Conservation (phyloP, 495 filamentous ascomycete genomes). For the Penicillium paradoxum region DNA sequence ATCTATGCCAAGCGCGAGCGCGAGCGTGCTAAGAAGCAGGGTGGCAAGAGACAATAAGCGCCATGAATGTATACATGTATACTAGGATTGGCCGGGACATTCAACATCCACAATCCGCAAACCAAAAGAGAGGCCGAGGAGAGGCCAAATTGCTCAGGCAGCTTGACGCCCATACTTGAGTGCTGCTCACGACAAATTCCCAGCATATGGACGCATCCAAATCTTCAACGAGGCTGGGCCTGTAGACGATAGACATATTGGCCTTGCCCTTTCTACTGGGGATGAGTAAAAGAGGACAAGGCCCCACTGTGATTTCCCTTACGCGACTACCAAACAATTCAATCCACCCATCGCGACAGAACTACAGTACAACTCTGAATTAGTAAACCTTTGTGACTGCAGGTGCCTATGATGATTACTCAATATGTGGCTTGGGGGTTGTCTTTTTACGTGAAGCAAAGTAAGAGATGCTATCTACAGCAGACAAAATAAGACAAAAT, state of each 20-base stretch:
- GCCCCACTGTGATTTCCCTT: constrained; percentile 15
- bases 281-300: background rate
- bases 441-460: background rate
- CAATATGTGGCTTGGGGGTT: no score
- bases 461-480: background rate
- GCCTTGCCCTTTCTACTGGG: constrained; percentile 4
- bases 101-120: constrained; percentile 35
- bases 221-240: constrained; percentile 31
- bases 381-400: background rate
- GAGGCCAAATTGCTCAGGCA: constrained; percentile 2
- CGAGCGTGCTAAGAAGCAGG: constrained; percentile 40
- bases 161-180: background rate
- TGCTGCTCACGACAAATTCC: constrained; percentile 2
- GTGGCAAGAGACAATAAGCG: constrained; percentile 38
- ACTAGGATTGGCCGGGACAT: constrained; percentile 23
- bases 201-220: constrained; percentile 19
- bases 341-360: constrained; percentile 23
- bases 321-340: constrained; percentile 20
- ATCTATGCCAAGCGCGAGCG: constrained; percentile 86
- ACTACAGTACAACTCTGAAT: constrained; percentile 1
- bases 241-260: constrained; percentile 22
- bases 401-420: no score
- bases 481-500: no score
- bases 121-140: constrained; percentile 7
- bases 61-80: constrained; percentile 12